These are phyloP conservation scores for Chlorella sp. DNA, from an alignment of 139 green algal genomes.

Conservation along the genomic window DNA sequence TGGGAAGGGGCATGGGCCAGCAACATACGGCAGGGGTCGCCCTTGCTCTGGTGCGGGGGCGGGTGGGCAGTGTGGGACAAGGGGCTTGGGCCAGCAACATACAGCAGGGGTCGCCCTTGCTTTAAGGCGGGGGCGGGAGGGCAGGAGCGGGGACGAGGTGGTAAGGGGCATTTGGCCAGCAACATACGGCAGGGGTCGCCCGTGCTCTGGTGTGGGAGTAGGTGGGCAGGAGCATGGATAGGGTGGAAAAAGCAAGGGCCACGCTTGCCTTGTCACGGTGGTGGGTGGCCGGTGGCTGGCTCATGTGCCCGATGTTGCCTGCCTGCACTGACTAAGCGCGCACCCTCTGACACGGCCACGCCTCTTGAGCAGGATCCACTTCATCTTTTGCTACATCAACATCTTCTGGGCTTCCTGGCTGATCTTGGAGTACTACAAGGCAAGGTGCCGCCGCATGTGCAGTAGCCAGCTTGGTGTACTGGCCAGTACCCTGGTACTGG, in stretches of 20 bases:
- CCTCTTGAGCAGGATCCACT: slow-evolving; percentile 39
- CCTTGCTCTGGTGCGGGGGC: slow-evolving; percentile 34
- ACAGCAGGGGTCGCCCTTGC: background rate
- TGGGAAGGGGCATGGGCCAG: too few relatives aligned
- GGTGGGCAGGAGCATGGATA: background rate
- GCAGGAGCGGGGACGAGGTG: too few relatives aligned
- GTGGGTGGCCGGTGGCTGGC: too few relatives aligned
- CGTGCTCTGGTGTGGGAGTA: slow-evolving; percentile 29
- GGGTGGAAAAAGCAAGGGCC: slow-evolving; percentile 36
- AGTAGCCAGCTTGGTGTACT: too few relatives aligned
- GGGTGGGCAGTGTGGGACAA: background rate
- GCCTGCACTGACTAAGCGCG: too few relatives aligned
- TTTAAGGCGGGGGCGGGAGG: slow-evolving; percentile 12
- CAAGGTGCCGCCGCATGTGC: background rate
- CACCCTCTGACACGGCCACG: background rate
- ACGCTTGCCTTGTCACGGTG: background rate
- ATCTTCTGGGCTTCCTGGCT: slow-evolving; percentile 45
- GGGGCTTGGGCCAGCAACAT: too few relatives aligned
- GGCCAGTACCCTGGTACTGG: too few relatives aligned
- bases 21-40: slow-evolving; percentile 40
- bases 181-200: slow-evolving; percentile 40
- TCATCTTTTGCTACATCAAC: slow-evolving; percentile 42
- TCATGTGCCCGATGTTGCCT: too few relatives aligned
- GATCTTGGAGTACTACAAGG: slow-evolving; percentile 50
- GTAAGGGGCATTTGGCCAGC: background rate